Percentiles rank a stretch among this genome's conserved stretches.
These are phyloP conservation scores for Platanthera zijinensis DNA, from an alignment of 106 monocot species.

Conservation along the genomic window DNA sequence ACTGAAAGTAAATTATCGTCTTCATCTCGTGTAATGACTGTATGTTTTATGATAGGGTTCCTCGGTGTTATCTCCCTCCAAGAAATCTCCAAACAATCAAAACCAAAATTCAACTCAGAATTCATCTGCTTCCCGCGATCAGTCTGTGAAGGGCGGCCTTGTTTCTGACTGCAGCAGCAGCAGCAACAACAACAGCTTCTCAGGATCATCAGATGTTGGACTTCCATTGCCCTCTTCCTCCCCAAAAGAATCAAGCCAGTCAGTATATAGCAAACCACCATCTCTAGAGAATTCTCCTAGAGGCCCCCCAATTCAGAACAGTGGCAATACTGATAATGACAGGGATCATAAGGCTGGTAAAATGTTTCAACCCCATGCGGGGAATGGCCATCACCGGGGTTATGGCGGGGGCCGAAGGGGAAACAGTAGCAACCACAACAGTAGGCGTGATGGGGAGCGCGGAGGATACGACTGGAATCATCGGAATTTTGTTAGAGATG, in stretches of 20 bases:
- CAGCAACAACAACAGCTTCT: not conserved
- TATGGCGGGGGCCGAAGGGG: constrained; percentile 34
- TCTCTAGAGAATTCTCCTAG: constrained; percentile 17
- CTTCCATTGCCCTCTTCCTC: constrained; percentile 1
- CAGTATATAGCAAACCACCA: not conserved
- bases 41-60: not conserved
- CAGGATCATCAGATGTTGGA: constrained; percentile 14
- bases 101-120: constrained; percentile 26
- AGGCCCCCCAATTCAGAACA: constrained; percentile 12
- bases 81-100: constrained; percentile 12
- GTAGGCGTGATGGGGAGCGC: constrained; percentile 33
- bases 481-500: constrained; percentile 17
- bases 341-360: constrained; percentile 33
- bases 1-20: not conserved
- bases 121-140: constrained; percentile 22
- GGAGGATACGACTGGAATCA: constrained; percentile 32
- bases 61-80: constrained; percentile 3
- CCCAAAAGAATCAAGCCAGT: constrained; percentile 4
- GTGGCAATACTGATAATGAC: constrained; percentile 5
- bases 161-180: not conserved
- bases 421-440: constrained; percentile 17
- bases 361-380: constrained; percentile 22
- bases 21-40: not conserved
- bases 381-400: constrained; percentile 31
- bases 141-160: constrained; percentile 24